A percentile compares a stretch with the other conserved stretches of the same genome.
These are phyloP conservation scores for Myxozyma melibiosi DNA, from an alignment of 805 yeast genomes.

Conservation along the genomic window DNA sequence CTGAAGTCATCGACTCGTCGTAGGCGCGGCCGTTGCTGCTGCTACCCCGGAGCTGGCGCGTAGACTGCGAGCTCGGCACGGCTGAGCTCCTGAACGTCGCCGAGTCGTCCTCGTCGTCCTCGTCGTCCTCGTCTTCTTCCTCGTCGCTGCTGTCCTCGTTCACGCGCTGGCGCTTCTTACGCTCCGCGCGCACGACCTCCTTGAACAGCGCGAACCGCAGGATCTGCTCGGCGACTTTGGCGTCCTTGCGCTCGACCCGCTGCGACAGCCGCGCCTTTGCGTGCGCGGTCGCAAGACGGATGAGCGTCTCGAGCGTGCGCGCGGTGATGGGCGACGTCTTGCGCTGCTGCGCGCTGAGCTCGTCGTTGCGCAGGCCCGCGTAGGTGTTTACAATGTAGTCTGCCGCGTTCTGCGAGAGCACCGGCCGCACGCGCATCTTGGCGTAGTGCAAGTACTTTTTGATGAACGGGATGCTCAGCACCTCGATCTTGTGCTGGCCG, in stretches of 20 bases:
- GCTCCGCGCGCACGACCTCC: constrained; percentile 56
- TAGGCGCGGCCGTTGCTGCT: not conserved
- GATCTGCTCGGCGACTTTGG: constrained; percentile 80
- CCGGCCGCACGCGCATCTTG: constrained; percentile 82
- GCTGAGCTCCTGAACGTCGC: constrained; percentile 26
- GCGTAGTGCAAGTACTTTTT: constrained; percentile 94
- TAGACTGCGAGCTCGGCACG: constrained; percentile 8
- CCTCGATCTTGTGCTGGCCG: constrained; percentile 48
- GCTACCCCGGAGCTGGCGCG: constrained; percentile 5
- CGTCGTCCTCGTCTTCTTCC: constrained; percentile 40
- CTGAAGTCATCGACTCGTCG: not conserved
- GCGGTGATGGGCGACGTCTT: constrained; percentile 95
- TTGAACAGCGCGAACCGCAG: constrained; percentile 84
- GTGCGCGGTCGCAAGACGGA: constrained; percentile 94
- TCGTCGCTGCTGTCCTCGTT: constrained; percentile 42
- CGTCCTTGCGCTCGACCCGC: constrained; percentile 74
- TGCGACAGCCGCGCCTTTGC: constrained; percentile 90
- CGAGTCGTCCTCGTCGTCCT: constrained; percentile 17
- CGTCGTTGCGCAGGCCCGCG: constrained; percentile 78
- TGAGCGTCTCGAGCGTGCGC: constrained; percentile 94
- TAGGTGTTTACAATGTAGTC: constrained; percentile 79
- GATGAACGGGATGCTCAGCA: constrained; percentile 79
- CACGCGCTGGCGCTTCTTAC: constrained; percentile 38
- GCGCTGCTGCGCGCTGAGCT: constrained; percentile 46
- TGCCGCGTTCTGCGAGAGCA: constrained; percentile 72